These are phyloP conservation scores for Leccinum uliginosum DNA, from an alignment of 768 basidiomycete genomes.

Conservation along the genomic window DNA sequence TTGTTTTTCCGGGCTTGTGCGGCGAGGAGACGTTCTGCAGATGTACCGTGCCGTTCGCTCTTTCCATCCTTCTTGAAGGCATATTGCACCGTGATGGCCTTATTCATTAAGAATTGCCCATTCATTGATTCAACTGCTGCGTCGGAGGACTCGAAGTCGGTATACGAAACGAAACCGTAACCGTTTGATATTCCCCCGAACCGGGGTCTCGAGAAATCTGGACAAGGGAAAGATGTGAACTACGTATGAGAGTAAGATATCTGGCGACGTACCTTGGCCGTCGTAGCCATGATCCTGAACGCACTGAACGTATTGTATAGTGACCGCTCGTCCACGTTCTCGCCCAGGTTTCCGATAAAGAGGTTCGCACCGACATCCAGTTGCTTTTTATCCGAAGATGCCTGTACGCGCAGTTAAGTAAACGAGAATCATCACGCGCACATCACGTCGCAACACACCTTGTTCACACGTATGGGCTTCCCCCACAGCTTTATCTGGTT, in stretches of 20 bases:
- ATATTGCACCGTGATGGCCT: conserved; percentile 94
- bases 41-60: conserved; percentile 94
- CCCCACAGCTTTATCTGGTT: conserved; percentile 99
- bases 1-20: conserved; percentile 96
- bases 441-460: conserved; percentile 51
- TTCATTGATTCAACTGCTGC: conserved; percentile 97
- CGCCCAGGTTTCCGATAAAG: conserved; percentile 75
- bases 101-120: conserved; percentile 96
- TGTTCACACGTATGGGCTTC: conserved; percentile 98
- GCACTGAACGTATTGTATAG: conserved; percentile 95
- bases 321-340: conserved; percentile 89
- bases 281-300: conserved; percentile 89
- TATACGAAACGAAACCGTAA: conserved; percentile 50
- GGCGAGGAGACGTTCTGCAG: conserved; percentile 93
- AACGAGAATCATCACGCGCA: conserved; percentile 5
- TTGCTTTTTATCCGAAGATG: conserved; percentile 82
- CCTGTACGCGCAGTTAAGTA: conserved; percentile 39
- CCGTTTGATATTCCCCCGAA: conserved; percentile 54
- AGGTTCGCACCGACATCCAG: conserved; percentile 92
- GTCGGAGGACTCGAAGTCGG: conserved; percentile 90
- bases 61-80: conserved; percentile 99
- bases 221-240: neutral
- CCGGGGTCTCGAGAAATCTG: conserved; percentile 81
- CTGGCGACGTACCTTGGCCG: conserved; percentile 59
- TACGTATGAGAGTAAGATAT: neutral